Evolutionary conservation across 208 protist species (phyloP), one percentile per base, ranked within the genome.

Genomic region (Jaenimonas drosophilae): DNA sequence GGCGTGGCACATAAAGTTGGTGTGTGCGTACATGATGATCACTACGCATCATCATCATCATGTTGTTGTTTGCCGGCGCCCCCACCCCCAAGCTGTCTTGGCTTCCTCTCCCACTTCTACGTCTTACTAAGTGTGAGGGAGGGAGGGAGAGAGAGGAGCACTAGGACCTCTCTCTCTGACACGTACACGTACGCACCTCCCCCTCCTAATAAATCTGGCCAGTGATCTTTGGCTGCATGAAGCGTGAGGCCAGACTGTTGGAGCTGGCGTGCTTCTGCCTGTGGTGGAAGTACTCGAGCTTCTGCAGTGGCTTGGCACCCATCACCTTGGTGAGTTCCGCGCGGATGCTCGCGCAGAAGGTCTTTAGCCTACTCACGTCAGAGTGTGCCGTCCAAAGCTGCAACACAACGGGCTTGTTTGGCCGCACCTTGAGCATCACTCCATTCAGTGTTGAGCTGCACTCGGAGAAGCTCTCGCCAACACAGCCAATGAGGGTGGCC

Each of bases 261-360:
- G 68, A 50, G 14, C 48, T 42, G 1, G 59, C 27, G 21, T 66
- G 49, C n/a, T 65, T 75, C 55, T 80, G 76, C 21, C 73, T 62
- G 41, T 91, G 83, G 1, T 71, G 82, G 53, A 67, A 91, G 65
- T 80, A 91, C 60, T 91, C 83, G 21, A 91, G 32, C 58, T 85
- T 84, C 63, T 88, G 70, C 25, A 88, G 54, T 16, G 61, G 58
- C 57, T 91, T 91, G n/a, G 60, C 39, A 6, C 69, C 76, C 50
- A 88, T 80, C 9, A 91, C 64, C 47, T 76, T 78, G 37, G 54
- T 48, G 25, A 91, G 58, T 33, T 63, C 55, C 20, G 62, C 76
- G 25, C 76, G 63, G 4, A 91, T 42, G 45, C 73, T 85, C 16
- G 64, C 66, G n/a, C 60, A 59, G 31, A 88, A 77, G 20, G 61